Base-by-base conservation (phyloP, 108 stramenopile genomes). In the Stephanodiscus minutulus region DNA sequence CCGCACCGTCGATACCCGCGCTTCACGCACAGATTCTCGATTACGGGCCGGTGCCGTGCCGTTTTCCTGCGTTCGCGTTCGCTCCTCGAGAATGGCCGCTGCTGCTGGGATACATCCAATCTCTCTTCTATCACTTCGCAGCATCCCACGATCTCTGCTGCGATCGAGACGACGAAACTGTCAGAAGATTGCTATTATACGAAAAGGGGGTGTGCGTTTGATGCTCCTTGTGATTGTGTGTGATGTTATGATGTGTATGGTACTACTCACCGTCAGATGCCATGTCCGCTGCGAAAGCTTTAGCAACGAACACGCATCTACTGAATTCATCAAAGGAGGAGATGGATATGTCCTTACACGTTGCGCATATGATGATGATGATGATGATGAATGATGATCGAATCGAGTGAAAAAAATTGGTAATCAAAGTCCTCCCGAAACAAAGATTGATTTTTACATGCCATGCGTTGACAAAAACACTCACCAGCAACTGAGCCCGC, bases 91-190 rank as follows among this genome's bases (percentile, higher is more conserved):
- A 1, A 31, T 0, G 25, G 13, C 55, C 10, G 35, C 22, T 25
- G 13, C 55, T 5, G 35, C 22, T 25, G 66, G 24, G 41, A 43
- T 25, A 56, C 15, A 67, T 68, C 66, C 8, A 79, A 17, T 52
- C 47, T 64, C 54, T 72, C 78, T 53, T 79, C 78, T 35, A 72
- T 79, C 8, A 72, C 71, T 56, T 79, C 78, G 47, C 71, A 79
- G 53, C 70, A 79, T 29, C 78, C 78, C 8, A 79, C 33, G 24
- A 79, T 79, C 10, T 21, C 18, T 64, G 8, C 29, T n/a, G n/a
- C n/a, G n/a, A n/a, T n/a, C n/a, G n/a, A n/a, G n/a, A n/a, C n/a
- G n/a, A n/a, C n/a, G n/a, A n/a, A n/a, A n/a, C n/a, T n/a, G n/a
- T n/a, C n/a, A n/a, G n/a, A n/a, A n/a, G n/a, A n/a, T n/a, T n/a